These are phyloP conservation scores for Otatea glauca DNA, from an alignment of 176 grass and related monocot genomes.

Conservation along the genomic window DNA sequence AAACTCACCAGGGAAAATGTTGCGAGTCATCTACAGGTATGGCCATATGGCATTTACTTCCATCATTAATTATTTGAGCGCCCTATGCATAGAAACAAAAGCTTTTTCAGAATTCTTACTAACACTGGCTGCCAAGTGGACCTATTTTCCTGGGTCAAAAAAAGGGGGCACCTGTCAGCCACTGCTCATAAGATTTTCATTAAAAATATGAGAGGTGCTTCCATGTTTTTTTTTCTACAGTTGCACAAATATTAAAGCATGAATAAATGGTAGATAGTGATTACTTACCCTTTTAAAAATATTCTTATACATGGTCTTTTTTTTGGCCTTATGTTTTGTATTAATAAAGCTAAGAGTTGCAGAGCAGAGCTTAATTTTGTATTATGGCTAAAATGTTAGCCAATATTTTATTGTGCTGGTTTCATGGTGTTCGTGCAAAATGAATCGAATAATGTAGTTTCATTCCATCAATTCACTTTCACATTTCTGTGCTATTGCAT, in stretches of 20 bases:
- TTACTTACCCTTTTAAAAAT: too few relatives aligned
- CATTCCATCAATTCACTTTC: not conserved
- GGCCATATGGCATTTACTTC: constrained; percentile 27
- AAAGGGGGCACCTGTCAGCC: not conserved
- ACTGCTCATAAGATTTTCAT: not conserved
- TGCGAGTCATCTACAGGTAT: constrained; percentile 92
- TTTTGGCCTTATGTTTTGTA: not conserved
- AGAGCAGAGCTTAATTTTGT: constrained; percentile 13
- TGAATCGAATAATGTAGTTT: not conserved
- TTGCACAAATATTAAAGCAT: too few relatives aligned
- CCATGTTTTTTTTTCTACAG: too few relatives aligned
- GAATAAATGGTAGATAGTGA: too few relatives aligned
- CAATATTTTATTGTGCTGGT: not conserved
- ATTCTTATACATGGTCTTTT: not conserved
- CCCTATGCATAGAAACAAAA: not conserved
- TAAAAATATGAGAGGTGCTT: too few relatives aligned
- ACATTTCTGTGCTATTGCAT: not conserved
- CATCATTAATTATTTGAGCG: constrained; percentile 16
- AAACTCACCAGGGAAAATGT: constrained; percentile 94
- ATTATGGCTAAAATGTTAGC: not conserved
- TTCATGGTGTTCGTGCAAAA: not conserved
- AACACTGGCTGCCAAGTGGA: not conserved
- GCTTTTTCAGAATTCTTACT: not conserved
- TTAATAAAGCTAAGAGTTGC: not conserved
- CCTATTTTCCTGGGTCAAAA: not conserved